A percentile compares a stretch with the other conserved stretches of the same genome.
These are phyloP conservation scores for Gonapodya sp. DNA, from an alignment of 192 early-diverging fungal genomes.

Conservation along the genomic window DNA sequence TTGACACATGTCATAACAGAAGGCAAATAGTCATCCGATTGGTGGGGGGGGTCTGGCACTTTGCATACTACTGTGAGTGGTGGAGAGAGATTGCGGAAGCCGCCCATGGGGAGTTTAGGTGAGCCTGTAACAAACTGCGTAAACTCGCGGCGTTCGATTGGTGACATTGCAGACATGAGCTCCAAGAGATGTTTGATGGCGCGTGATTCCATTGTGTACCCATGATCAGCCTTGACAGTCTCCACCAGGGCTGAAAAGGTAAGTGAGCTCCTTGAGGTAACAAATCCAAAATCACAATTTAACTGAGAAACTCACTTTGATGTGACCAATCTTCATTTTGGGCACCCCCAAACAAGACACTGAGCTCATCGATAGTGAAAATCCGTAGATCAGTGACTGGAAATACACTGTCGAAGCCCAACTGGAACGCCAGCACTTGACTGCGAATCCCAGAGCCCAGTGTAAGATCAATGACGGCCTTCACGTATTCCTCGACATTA, in stretches of 20 bases:
- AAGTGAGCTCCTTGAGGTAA: slow-evolving; percentile 1
- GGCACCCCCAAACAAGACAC: slow-evolving; percentile 52
- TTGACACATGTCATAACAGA: slow-evolving; percentile 96
- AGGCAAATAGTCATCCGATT: slow-evolving; percentile 77
- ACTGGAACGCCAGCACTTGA: slow-evolving; percentile 68
- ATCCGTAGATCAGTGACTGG: slow-evolving; percentile 52
- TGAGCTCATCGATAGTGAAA: slow-evolving; percentile 66
- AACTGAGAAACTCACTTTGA: slow-evolving; percentile 33
- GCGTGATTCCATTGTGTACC: slow-evolving; percentile 61
- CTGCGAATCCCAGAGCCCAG: slow-evolving; percentile 51
- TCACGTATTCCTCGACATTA: slow-evolving; percentile 74
- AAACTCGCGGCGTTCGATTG: slow-evolving; percentile 60
- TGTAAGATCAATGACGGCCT: slow-evolving; percentile 50
- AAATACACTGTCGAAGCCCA: slow-evolving; percentile 77
- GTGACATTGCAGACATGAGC: slow-evolving; percentile 56
- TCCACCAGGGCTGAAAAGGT: slow-evolving; percentile 42
- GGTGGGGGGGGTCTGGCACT: slow-evolving; percentile 32
- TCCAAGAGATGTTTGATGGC: slow-evolving; percentile 53
- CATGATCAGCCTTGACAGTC: slow-evolving; percentile 75
- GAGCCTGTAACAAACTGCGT: slow-evolving; percentile 82
- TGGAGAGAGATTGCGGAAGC: slow-evolving; percentile 71
- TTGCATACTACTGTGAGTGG: slow-evolving; percentile 83
- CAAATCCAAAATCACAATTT: slow-evolving; percentile 7
- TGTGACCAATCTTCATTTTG: slow-evolving; percentile 68
- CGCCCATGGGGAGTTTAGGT: slow-evolving; percentile 81